Conservation (phyloP, 331 rosid species). For the Rosa hybrid region DNA sequence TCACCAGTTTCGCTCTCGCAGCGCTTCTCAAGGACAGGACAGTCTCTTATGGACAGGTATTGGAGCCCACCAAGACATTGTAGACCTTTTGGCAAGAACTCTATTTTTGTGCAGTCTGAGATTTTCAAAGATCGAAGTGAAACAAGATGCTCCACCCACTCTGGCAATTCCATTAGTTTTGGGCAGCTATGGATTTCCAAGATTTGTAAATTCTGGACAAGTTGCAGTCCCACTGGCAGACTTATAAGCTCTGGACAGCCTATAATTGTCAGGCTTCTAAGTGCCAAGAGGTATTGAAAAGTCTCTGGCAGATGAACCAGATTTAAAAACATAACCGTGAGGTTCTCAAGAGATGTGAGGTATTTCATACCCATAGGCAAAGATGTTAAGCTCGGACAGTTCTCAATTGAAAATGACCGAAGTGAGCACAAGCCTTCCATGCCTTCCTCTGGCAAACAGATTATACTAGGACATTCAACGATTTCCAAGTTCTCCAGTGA, state of each 20-base stretch:
- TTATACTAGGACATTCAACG: constrained; percentile 24
- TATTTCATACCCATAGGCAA: constrained; percentile 21
- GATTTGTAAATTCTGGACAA: constrained; percentile 20
- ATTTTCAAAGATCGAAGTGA: constrained; percentile 25
- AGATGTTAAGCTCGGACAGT: constrained; percentile 18
- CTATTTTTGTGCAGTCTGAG: constrained; percentile 24
- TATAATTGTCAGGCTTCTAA: constrained; percentile 25
- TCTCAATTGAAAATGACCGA: constrained; percentile 34
- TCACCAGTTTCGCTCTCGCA: background rate
- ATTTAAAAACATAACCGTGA: constrained; percentile 27
- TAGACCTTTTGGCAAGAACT: constrained; percentile 25
- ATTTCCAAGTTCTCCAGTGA: constrained; percentile 30
- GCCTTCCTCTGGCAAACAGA: constrained; percentile 21
- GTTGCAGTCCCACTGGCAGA: constrained; percentile 24
- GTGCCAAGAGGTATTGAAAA: constrained; percentile 12
- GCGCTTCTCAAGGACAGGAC: constrained; percentile 19
- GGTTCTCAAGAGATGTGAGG: constrained; percentile 28
- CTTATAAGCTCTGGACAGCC: constrained; percentile 13
- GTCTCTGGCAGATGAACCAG: constrained; percentile 14
- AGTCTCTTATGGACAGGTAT: constrained; percentile 29
- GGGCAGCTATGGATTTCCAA: constrained; percentile 31
- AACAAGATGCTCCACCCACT: constrained; percentile 18
- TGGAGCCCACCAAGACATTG: constrained; percentile 13
- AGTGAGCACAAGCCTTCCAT: constrained; percentile 23
- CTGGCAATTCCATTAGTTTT: constrained; percentile 10